Base-by-base conservation (phyloP, 192 early-diverging fungal genomes). In the Chytriomyces sp. region DNA sequence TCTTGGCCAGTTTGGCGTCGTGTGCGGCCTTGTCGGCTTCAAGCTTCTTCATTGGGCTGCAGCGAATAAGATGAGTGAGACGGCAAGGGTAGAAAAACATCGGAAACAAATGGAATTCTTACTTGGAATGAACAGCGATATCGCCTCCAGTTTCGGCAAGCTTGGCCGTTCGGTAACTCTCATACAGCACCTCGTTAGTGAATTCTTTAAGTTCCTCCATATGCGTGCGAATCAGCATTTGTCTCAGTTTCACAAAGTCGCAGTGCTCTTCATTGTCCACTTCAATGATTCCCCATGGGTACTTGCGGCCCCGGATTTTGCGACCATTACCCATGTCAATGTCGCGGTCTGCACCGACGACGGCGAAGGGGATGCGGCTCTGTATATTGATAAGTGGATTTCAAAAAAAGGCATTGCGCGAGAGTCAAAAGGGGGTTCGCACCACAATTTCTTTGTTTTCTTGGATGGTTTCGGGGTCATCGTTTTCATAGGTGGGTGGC, bases 391-490 rank as follows among this genome's bases (percentile, higher is more conserved):
- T 57, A 3, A 0, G 35, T 35, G 35, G 35, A 35, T 35, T 35
- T 4, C 4, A 35, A 3, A 1, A 35, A 35, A 35, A n/a, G n/a
- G n/a, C 35, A 1, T 5, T 50, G 50, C 6, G 7, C 49, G 0
- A 5, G 0, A 20, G 3, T 13, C 18, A 75, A 35, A 75, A 16
- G 47, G 76, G 26, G 45, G 6, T 8, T 73, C 80, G 49, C 78
- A 90, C 88, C 67, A 95, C 91, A 66, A 99, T 91, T 84, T 98
- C 96, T 71, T 92, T 92, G 88, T 98, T 99, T 83, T 99, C 97
- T 81, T 96, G 94, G 62, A 94, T 88, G 4, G 93, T 97, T 81
- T 99, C 97, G 76, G 96, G 94, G 79, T 98, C 97, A 78, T 97
- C 97, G 75, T 97, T 95, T 35, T 92, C 91, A 70, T 96, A 90